Conservation (phyloP, 768 basidiomycete species). For the Collybiopsis luxurians region DNA sequence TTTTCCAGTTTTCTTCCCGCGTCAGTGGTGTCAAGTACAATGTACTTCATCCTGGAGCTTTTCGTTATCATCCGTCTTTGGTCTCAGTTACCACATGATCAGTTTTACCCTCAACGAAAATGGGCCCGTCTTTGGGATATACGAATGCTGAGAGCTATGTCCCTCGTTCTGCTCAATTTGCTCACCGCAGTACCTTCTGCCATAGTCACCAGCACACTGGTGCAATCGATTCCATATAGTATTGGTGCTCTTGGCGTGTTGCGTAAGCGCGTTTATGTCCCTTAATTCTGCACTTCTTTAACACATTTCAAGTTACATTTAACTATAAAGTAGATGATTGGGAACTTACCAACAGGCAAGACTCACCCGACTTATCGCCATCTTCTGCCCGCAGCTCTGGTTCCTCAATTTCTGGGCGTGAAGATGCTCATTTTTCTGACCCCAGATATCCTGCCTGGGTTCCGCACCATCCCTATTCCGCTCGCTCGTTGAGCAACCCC, state of each 20-base stretch:
- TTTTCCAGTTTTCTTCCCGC: constrained; percentile 34
- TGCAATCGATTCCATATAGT: constrained; percentile 39
- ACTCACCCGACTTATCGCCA: constrained; percentile 9
- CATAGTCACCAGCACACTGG: constrained; percentile 30
- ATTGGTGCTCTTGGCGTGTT: constrained; percentile 39
- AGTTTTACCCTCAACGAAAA: constrained; percentile 12
- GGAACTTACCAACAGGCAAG: neutral
- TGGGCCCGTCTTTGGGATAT: constrained; percentile 23
- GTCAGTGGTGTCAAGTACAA: constrained; percentile 30
- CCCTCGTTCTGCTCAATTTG: constrained; percentile 41
- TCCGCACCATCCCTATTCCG: constrained; percentile 15
- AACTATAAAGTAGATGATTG: neutral
- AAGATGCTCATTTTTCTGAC: constrained; percentile 4
- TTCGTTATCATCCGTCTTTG: constrained; percentile 34
- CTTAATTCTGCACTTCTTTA: neutral
- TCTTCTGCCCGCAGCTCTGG: constrained; percentile 14
- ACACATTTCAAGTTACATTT: constrained; percentile 12
- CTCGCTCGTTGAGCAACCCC: constrained; percentile 12
- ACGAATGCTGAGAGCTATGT: constrained; percentile 29
- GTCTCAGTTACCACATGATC: constrained; percentile 19
- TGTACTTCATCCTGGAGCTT: constrained; percentile 34
- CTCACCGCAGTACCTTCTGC: constrained; percentile 36
- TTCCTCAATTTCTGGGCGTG: constrained; percentile 2
- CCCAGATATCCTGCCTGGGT: constrained; percentile 8
- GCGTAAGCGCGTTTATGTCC: constrained; percentile 23